Percentiles rank a stretch among this genome's conserved stretches.
These are phyloP conservation scores for Penicillium canescens DNA, from an alignment of 495 filamentous ascomycete genomes.

Conservation along the genomic window DNA sequence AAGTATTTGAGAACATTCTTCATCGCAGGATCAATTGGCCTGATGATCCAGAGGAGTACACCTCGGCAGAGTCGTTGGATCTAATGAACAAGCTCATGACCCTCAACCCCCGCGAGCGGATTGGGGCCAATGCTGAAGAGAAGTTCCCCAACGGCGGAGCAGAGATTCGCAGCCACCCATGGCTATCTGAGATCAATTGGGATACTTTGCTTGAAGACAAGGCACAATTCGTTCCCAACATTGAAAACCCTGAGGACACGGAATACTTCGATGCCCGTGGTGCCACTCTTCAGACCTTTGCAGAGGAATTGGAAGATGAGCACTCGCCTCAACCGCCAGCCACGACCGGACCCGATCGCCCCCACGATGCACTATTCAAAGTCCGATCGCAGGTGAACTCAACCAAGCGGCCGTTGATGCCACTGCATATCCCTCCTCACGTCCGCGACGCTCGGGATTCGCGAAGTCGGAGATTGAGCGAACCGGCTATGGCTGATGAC, in stretches of 20 bases:
- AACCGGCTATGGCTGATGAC: constrained; percentile 85
- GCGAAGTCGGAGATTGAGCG: constrained; percentile 84
- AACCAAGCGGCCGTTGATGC: constrained; percentile 86
- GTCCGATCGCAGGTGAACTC: constrained; percentile 83
- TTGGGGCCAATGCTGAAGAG: constrained; percentile 81
- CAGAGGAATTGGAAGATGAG: constrained; percentile 92
- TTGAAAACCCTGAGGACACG: constrained; percentile 93
- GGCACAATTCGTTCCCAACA: constrained; percentile 89
- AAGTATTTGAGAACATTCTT: constrained; percentile 96
- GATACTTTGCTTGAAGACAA: constrained; percentile 86
- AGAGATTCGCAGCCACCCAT: constrained; percentile 84
- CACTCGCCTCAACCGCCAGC: constrained; percentile 58
- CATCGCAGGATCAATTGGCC: constrained; percentile 89
- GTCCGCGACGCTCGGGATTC: constrained; percentile 77
- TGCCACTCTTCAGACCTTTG: constrained; percentile 84
- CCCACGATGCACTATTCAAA: constrained; percentile 91
- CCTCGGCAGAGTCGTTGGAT: constrained; percentile 86
- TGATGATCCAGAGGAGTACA: constrained; percentile 64
- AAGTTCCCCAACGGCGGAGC: constrained; percentile 79
- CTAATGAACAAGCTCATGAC: constrained; percentile 89
- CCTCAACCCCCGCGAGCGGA: constrained; percentile 71
- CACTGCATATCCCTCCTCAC: constrained; percentile 92
- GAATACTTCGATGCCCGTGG: constrained; percentile 96
- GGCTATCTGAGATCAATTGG: constrained; percentile 90
- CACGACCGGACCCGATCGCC: constrained; percentile 71